phyloP scores from a whole-genome alignment of 192 early-diverging fungal genomes.

The Podila horticola region DNA sequence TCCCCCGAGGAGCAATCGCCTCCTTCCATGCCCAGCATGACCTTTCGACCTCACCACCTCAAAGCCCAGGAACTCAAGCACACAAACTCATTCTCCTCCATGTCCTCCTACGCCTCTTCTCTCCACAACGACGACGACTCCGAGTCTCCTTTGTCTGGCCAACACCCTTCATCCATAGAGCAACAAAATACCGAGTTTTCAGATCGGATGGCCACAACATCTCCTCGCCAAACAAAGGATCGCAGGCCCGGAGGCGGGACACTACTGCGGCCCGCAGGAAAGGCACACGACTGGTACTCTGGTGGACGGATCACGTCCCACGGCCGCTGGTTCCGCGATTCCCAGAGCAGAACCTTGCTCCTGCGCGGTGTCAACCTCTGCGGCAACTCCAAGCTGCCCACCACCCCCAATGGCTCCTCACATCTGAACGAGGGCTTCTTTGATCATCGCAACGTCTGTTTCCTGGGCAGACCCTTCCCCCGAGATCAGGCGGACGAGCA shows the following conservation, averaged over 20 bases:
- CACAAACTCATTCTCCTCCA: slow-evolving; percentile 46
- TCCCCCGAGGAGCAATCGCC: slow-evolving; percentile 8
- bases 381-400: slow-evolving; percentile 82
- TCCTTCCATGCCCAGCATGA: slow-evolving; percentile 15
- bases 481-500: slow-evolving; percentile 80
- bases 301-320: slow-evolving; percentile 40
- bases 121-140: slow-evolving; percentile 9
- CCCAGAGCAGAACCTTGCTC: slow-evolving; percentile 65
- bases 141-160: background rate
- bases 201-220: background rate
- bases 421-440: slow-evolving; percentile 73
- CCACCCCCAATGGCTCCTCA: slow-evolving; percentile 70
- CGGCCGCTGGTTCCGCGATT: slow-evolving; percentile 63
- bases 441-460: slow-evolving; percentile 79
- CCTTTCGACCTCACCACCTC: slow-evolving; percentile 51
- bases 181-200: slow-evolving; percentile 1
- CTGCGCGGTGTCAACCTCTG: slow-evolving; percentile 85
- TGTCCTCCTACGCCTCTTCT: slow-evolving; percentile 57
- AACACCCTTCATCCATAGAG: slow-evolving; percentile 16
- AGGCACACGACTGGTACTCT: slow-evolving; percentile 54
- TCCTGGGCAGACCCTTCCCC: slow-evolving; percentile 82
- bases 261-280: slow-evolving; percentile 27
- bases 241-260: slow-evolving; percentile 24
- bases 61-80: slow-evolving; percentile 47
- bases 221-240: slow-evolving; percentile 5